Percentiles rank a stretch among this genome's conserved stretches.
These are phyloP conservation scores for Phytophthora cactorum DNA, from an alignment of 352 stramenopile species.

Conservation along the genomic window DNA sequence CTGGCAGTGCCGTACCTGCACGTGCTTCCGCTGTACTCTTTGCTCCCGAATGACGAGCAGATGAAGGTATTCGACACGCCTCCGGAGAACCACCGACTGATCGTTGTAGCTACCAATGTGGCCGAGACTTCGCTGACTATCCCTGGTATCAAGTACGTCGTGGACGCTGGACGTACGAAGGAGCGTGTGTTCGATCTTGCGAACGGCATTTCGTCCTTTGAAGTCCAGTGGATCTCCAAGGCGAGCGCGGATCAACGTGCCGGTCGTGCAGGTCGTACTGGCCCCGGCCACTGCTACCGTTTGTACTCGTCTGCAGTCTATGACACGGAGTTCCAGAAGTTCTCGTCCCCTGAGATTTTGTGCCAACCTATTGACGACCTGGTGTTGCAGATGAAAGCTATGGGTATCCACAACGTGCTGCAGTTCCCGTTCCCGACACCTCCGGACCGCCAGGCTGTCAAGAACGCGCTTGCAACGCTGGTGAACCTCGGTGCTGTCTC, in stretches of 20 bases:
- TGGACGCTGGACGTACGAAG: constrained; percentile 97
- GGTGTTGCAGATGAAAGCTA: constrained; percentile 97
- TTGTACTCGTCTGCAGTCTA: constrained; percentile 98
- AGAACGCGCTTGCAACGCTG: constrained; percentile 87
- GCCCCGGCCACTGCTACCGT: constrained; percentile 98
- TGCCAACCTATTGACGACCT: constrained; percentile 96
- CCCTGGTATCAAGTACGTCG: constrained; percentile 96
- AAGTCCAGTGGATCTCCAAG: constrained; percentile 92
- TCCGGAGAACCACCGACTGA: constrained; percentile 89
- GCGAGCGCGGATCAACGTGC: constrained; percentile 89
- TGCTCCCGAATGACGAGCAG: constrained; percentile 97
- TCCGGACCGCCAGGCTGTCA: constrained; percentile 89
- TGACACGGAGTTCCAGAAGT: constrained; percentile 94
- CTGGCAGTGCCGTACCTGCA: constrained; percentile 80
- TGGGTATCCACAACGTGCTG: constrained; percentile 95
- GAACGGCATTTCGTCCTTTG: constrained; percentile 93
- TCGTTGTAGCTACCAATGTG: constrained; percentile 99
- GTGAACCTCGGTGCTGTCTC: constrained; percentile 78
- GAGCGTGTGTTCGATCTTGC: constrained; percentile 94
- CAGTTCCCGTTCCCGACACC: constrained; percentile 97
- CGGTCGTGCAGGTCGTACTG: constrained; percentile 95
- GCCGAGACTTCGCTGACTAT: constrained; percentile 98
- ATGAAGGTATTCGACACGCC: constrained; percentile 89
- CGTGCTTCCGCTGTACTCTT: constrained; percentile 97
- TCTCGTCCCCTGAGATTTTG: constrained; percentile 90